Percentiles rank a stretch among this genome's conserved stretches.
Conservation (phyloP, 2,329 filamentous ascomycete species). For the Cyphellophora europaea region DNA sequence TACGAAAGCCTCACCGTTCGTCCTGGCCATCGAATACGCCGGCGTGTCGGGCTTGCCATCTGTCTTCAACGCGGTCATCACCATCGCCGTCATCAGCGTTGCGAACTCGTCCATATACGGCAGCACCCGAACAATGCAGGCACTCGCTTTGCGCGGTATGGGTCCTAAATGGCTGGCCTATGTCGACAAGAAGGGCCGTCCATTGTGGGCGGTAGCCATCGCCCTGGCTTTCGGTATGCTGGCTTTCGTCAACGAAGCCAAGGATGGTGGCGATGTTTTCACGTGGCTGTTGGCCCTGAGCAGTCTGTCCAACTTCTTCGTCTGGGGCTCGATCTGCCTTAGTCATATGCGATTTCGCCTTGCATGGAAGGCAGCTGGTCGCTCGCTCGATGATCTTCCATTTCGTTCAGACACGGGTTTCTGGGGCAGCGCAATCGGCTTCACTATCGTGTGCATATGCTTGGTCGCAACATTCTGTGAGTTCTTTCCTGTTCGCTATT, state of each 20-base stretch:
- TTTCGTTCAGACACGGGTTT: conserved; percentile 74
- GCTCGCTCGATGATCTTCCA: conserved; percentile 65
- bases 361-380: conserved; percentile 64
- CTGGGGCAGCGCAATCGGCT: conserved; percentile 69
- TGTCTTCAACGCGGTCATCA: conserved; percentile 83
- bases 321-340: conserved; percentile 41
- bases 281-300: conserved; percentile 75
- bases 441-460: conserved; percentile 42
- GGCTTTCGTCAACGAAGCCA: conserved; percentile 59
- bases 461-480: conserved; percentile 76
- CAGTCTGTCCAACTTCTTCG: conserved; percentile 64
- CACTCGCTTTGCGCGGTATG: conserved; percentile 77
- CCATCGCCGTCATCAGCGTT: conserved; percentile 80
- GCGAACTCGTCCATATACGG: conserved; percentile 89
- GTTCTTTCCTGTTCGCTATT: no score
- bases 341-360: conserved; percentile 77
- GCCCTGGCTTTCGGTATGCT: conserved; percentile 63
- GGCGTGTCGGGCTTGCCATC: conserved; percentile 73
- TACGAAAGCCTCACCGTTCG: conserved; percentile 75
- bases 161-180: conserved; percentile 69
- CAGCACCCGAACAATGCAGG: conserved; percentile 79
- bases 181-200: conserved; percentile 74
- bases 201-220: conserved; percentile 61
- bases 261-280: conserved; percentile 47
- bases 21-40: conserved; percentile 80